Evolutionary conservation across 2,329 filamentous ascomycete species (phyloP).

Genomic region (Magnaporthales sp.): DNA sequence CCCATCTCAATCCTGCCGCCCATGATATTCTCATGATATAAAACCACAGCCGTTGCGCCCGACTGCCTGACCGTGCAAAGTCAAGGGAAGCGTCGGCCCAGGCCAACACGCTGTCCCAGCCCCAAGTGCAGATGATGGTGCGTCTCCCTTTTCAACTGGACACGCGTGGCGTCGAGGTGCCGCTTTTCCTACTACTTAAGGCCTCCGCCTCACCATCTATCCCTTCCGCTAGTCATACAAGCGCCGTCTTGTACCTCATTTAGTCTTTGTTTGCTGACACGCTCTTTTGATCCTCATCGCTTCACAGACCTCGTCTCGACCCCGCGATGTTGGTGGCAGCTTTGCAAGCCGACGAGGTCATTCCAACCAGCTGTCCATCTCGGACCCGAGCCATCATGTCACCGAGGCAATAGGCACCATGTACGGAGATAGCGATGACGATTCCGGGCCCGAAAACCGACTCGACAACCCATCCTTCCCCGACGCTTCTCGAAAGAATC

Average conservation of each 20-base stretch:
- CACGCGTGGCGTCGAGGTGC: background rate
- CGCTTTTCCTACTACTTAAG: background rate
- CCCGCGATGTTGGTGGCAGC: slow-evolving; percentile 46
- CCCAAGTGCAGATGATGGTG: slow-evolving; percentile 14
- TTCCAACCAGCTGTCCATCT: slow-evolving; percentile 56
- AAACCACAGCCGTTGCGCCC: background rate
- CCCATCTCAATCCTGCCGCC: background rate
- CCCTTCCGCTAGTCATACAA: background rate
- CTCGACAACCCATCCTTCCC: slow-evolving; percentile 28
- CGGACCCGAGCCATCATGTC: slow-evolving; percentile 87
- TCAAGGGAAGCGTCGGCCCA: slow-evolving; percentile 9
- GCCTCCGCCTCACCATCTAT: background rate
- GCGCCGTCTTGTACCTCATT: background rate
- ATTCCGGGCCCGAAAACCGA: slow-evolving; percentile 36
- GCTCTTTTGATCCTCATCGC: background rate
- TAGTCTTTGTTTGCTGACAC: background rate
- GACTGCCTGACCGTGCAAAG: background rate
- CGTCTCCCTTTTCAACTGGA: slow-evolving; percentile 2
- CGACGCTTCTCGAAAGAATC: slow-evolving; percentile 17
- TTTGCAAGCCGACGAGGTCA: slow-evolving; percentile 52
- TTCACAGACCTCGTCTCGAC: slow-evolving; percentile 47
- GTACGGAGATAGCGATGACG: slow-evolving; percentile 70
- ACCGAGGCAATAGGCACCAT: slow-evolving; percentile 88
- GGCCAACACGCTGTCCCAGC: slow-evolving; percentile 10
- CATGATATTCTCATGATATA: slow-evolving; percentile 4